Evolutionary conservation across 768 basidiomycete species (phyloP).

Genomic region (Xanthoconium stramineum): DNA sequence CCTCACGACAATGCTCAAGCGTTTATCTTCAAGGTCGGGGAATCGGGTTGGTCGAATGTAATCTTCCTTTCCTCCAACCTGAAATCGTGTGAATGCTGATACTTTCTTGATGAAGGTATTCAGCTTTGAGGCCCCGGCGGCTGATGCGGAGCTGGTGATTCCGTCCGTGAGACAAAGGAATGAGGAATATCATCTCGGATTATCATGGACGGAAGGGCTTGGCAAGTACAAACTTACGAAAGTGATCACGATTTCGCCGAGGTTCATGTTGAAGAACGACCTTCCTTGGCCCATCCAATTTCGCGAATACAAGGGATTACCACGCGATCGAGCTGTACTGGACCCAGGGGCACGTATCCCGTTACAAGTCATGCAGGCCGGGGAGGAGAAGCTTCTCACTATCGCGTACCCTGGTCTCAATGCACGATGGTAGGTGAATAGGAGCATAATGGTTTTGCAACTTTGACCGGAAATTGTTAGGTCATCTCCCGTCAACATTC

Average conservation of each 20-base stretch:
- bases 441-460: background rate
- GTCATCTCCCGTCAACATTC: constrained; percentile 90
- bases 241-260: constrained; percentile 86
- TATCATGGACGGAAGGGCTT: constrained; percentile 91
- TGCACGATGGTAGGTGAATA: constrained; percentile 63
- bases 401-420: constrained; percentile 85
- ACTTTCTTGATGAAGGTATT: constrained; percentile 49
- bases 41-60: constrained; percentile 90
- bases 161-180: constrained; percentile 57
- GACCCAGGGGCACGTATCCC: constrained; percentile 66
- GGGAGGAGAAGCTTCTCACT: constrained; percentile 72
- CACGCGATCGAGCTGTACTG: constrained; percentile 57
- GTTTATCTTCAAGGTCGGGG: constrained; percentile 73
- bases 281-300: constrained; percentile 66
- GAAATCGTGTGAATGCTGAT: constrained; percentile 4
- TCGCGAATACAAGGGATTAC: constrained; percentile 79
- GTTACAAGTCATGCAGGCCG: constrained; percentile 62
- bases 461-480: constrained; percentile 37
- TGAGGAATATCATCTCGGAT: constrained; percentile 74
- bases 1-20: constrained; percentile 77
- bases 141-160: constrained; percentile 81
- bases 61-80: constrained; percentile 2
- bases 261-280: constrained; percentile 87
- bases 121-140: constrained; percentile 87
- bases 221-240: constrained; percentile 97